Percentiles rank a stretch among this genome's conserved stretches.
Evolutionary conservation across 306 rosid genomes (phyloP).

Genomic region (Hippophae rhamnoides): DNA sequence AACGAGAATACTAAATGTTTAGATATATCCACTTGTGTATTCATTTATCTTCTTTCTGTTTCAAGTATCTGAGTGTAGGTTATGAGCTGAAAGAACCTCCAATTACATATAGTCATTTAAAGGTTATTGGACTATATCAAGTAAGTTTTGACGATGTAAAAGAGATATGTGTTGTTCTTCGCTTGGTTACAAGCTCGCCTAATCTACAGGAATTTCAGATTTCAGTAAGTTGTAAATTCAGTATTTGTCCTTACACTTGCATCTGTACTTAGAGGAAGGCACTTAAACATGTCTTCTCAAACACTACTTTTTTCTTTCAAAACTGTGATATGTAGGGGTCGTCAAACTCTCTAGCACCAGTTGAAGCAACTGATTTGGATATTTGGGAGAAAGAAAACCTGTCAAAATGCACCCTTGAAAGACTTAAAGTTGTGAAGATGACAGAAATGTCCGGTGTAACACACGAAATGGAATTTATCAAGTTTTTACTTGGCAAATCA

Average conservation of each 20-base stretch:
- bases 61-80: constrained; percentile 87
- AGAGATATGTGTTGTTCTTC: constrained; percentile 79
- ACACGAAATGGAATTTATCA: constrained; percentile 71
- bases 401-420: constrained; percentile 31
- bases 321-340: constrained; percentile 44
- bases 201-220: constrained; percentile 72
- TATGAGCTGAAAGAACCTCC: constrained; percentile 33
- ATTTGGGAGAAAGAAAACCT: constrained; percentile 59
- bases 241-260: constrained; percentile 7
- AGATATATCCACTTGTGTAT: constrained; percentile 1
- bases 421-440: constrained; percentile 58
- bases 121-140: constrained; percentile 64
- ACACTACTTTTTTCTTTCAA: not conserved
- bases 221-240: constrained; percentile 44
- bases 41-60: not conserved
- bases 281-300: constrained; percentile 1
- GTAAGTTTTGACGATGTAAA: constrained; percentile 90
- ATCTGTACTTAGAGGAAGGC: constrained; percentile 7
- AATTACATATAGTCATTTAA: constrained; percentile 44
- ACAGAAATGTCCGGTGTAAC: constrained; percentile 65
- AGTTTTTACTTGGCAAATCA: constrained; percentile 55
- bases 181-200: constrained; percentile 70
- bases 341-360: constrained; percentile 35
- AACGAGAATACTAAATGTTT: not conserved
- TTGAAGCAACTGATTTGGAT: constrained; percentile 52